Evolutionary conservation across 164 flowering plant genomes (phyloP).

Genomic region (Vitis vinifera): ASM3070453v1 NC_081812.1:14780501-14781000

Average conservation of each 20-base stretch:
- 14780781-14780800: slow-evolving; percentile 36
- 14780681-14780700: no score
- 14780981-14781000: background rate
- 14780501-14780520: no score
- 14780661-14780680: no score
- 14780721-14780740: slow-evolving; percentile 19
- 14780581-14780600: no score
- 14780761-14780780: slow-evolving; percentile 99
- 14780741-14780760: slow-evolving; percentile 65
- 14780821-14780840: slow-evolving; percentile 69
- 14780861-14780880: slow-evolving; percentile 59
- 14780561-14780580: no score
- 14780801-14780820: background rate
- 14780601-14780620: no score
- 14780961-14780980: background rate
- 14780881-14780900: slow-evolving; percentile 11
- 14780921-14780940: slow-evolving; percentile 66
- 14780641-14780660: no score
- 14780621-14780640: no score
- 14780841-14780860: slow-evolving; percentile 57
- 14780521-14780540: no score
- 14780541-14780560: no score
- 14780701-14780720: no score
- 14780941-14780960: slow-evolving; percentile 37
- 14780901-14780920: slow-evolving; percentile 65